Evolutionary conservation across 2,329 filamentous ascomycete species (phyloP).

Genomic region (Magnaporthiopsis incrustans): DNA sequence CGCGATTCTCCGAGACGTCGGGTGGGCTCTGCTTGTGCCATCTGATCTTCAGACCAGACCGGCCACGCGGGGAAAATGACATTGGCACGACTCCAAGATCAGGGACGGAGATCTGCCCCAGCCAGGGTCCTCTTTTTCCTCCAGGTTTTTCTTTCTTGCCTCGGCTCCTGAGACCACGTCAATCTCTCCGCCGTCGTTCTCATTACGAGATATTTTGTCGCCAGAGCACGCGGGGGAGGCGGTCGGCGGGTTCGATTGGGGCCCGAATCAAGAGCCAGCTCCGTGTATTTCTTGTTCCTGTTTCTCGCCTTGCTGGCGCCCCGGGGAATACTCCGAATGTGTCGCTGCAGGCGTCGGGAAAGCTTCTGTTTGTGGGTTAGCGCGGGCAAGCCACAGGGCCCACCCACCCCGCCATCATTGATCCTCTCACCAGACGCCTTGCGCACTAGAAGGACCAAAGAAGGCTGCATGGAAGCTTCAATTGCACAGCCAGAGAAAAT

Average conservation of each 20-base stretch:
- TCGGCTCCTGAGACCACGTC: background rate
- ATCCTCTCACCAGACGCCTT: background rate
- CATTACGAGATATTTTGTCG: background rate
- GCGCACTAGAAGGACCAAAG: constrained; percentile 6
- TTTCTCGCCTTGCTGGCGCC: background rate
- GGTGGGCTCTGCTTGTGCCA: background rate
- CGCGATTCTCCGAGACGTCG: too few relatives aligned
- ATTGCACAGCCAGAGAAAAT: background rate
- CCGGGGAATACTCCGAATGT: too few relatives aligned
- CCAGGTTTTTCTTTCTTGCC: background rate
- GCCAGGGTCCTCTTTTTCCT: too few relatives aligned
- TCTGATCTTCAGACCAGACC: background rate
- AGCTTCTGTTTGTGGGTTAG: background rate
- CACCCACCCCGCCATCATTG: background rate
- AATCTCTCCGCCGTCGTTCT: background rate
- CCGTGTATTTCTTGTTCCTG: background rate
- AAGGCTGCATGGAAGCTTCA: constrained; percentile 8
- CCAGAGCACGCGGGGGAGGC: background rate
- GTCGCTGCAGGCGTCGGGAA: background rate
- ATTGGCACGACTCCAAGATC: background rate
- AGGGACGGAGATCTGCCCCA: background rate
- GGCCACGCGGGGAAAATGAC: background rate
- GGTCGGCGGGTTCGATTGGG: background rate
- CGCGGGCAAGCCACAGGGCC: background rate
- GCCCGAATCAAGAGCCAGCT: background rate